Base-by-base conservation (phyloP, 768 basidiomycete genomes). In the Nevesoporus exiguus region DNA sequence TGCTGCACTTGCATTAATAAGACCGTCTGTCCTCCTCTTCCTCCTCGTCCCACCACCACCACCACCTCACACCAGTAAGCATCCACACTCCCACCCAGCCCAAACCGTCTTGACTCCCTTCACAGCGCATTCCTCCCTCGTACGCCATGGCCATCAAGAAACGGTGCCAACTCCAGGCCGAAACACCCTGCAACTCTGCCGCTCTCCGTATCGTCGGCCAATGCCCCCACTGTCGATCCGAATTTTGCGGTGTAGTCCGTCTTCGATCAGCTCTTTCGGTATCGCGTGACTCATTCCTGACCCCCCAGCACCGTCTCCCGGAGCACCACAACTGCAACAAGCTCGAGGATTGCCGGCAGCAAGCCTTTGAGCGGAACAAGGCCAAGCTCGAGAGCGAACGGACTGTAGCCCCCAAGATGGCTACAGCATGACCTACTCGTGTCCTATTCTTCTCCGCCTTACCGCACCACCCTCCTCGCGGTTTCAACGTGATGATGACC, bases 141-240 rank as follows among this genome's bases (percentile, higher is more conserved):
- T n/a, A n/a, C n/a, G n/a, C n/a, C 57, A 93, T 92, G 91, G 78
- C 89, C 62, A 77, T 81, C 66, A 93, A 91, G 88, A 91, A 90
- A 71, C 88, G 90, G 66, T 93, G 91, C 76, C 87, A 91, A 71
- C 81, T 86, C 71, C 75, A 75, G 52, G 58, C 71, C 15, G 77
- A 76, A 58, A 62, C 71, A 27, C 70, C 62, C 33, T 94, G 92
- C 77, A 88, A 80, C 64, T 84, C 83, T 56, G 89, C 90, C 7
- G 88, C 83, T 3, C 77, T 93, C 47, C 85, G 90, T 60, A 85
- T 94, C 60, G 89, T 90, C 39, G 93, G 92, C 6, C 82, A 88
- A 61, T 95, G 92, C 67, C 83, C 88, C 34, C 85, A 89, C 65
- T 95, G 92, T 71, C 76, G 81, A 49, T 74, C 77, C 14, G 81